Evolutionary conservation across 306 rosid genomes (phyloP), one percentile per base, ranked within the genome.

Genomic region (Quercus glauca): DNA sequence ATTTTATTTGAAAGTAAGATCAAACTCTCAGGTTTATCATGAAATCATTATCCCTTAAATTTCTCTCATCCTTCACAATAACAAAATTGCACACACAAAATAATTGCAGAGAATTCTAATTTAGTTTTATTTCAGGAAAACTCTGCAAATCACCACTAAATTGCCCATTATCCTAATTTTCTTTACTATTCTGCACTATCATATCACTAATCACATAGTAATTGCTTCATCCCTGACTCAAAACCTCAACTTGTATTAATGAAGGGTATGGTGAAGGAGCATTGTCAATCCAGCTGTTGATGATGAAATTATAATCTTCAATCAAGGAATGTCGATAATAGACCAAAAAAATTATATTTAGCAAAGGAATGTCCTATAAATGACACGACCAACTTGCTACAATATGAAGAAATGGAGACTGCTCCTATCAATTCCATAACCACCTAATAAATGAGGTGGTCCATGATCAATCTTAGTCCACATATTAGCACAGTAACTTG

Each of bases 391-490:
- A 81, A 79, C 83, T 68, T 71, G 59, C 79, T 56, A 75, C 67
- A 71, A 55, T 26, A 69, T 82, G 80, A 77, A 69, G 81, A 78
- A 74, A 84, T 75, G 76, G 78, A 81, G 73, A 76, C 65, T 18
- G 73, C 71, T 81, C 72, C 83, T 76, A 82, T 86, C 81, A 86
- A 83, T 80, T 80, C 83, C 57, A 65, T 37, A 78, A 71, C 86
- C 51, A 83, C 84, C 91, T 72, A 73, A 77, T 80, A 37, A 83
- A 83, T 88, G 43, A 75, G 56, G 87, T 59, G 89, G 79, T 79
- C 89, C 86, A 70, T 81, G 56, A 61, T 31, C 25, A 70, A 12
- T 59, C 86, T 43, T 72, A 53, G 56, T 71, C 58, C 67, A 57
- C 29, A 8, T 49, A 49, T 49, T 18, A 26, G 65, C 64, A 52